A percentile compares a stretch with the other conserved stretches of the same genome.
These are phyloP conservation scores for Rhododendron molle DNA, from an alignment of 148 eudicot genomes.

Conservation along the genomic window DNA sequence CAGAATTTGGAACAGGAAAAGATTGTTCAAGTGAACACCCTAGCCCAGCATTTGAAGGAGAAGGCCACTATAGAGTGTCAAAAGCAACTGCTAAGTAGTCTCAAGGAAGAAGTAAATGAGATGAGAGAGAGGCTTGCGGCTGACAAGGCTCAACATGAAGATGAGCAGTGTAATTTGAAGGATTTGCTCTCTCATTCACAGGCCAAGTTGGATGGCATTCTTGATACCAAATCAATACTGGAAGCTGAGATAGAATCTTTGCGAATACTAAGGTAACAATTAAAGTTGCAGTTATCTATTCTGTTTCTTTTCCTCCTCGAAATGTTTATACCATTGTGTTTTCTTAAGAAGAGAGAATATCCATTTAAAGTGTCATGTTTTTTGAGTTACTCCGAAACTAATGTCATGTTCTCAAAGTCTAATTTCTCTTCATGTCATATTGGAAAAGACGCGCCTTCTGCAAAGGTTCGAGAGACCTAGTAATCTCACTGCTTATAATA, in stretches of 20 bases:
- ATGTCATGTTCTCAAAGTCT: not conserved
- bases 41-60: conserved; percentile 52
- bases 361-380: not conserved
- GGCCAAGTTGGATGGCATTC: conserved; percentile 53
- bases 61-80: conserved; percentile 87
- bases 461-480: not conserved
- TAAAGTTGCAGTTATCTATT: not conserved
- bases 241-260: conserved; percentile 92
- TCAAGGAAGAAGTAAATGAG: conserved; percentile 60
- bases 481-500: not conserved
- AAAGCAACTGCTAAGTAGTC: conserved; percentile 60
- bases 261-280: conserved; percentile 68
- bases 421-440: not conserved
- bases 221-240: conserved; percentile 69
- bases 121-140: conserved; percentile 60
- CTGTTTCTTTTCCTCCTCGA: not conserved
- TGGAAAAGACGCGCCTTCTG: not conserved
- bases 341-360: not conserved
- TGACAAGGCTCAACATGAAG: conserved; percentile 46
- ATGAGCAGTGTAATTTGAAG: conserved; percentile 40
- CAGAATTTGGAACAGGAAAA: conserved; percentile 55
- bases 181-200: conserved; percentile 31
- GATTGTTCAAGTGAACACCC: conserved; percentile 41
- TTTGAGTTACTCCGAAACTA: not conserved
- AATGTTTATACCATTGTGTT: not conserved